These are phyloP conservation scores for Solanum tarapatanum DNA, from an alignment of 257 asterid genomes.

Conservation along the genomic window DNA sequence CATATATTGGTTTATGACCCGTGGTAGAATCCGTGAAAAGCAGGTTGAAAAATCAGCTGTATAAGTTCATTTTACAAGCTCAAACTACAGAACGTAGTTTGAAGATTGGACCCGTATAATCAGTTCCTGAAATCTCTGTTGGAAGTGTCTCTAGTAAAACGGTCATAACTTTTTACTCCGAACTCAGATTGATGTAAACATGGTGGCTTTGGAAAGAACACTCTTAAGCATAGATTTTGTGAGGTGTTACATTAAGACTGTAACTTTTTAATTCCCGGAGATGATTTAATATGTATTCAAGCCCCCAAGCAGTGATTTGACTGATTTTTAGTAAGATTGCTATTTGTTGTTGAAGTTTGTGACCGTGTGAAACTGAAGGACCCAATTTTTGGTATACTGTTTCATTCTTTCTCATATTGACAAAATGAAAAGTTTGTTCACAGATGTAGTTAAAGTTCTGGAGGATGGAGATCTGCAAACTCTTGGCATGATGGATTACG, in stretches of 20 bases:
- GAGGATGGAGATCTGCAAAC: conserved; percentile 97
- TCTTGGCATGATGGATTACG: conserved; percentile 85
- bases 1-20: too few species aligned
- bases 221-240: background rate
- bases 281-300: background rate
- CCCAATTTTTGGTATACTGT: background rate
- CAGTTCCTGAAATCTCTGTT: too few species aligned
- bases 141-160: too few species aligned
- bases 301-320: background rate
- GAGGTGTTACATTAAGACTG: background rate
- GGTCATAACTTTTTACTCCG: too few species aligned
- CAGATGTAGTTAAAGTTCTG: conserved; percentile 83
- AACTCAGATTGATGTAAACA: too few species aligned
- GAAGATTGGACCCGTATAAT: too few species aligned
- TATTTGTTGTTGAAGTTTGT: background rate
- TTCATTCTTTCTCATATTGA: background rate
- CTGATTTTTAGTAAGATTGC: background rate
- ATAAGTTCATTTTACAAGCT: too few species aligned
- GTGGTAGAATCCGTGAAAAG: too few species aligned
- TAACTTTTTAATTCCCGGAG: background rate
- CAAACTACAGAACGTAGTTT: too few species aligned
- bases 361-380: background rate
- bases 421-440: background rate
- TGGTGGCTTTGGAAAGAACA: too few species aligned
- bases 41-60: too few species aligned